Percentiles rank a stretch among this genome's conserved stretches.
phyloP scores from a whole-genome alignment of 345 rosid genomes.

The Linum trigynum region DNA sequence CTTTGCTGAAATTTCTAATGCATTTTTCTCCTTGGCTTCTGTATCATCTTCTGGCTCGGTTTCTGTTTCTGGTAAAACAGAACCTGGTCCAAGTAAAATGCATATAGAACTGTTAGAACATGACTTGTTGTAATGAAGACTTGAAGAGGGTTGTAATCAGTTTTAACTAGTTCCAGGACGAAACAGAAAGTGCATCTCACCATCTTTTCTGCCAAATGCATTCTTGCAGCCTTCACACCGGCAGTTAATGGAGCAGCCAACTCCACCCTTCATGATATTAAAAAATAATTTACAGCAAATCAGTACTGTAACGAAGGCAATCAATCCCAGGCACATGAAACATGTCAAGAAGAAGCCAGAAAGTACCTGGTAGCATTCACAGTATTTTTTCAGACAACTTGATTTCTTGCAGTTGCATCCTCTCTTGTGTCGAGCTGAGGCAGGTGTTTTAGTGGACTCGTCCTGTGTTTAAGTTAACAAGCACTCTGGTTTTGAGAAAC shows the following conservation, averaged over 20 bases:
- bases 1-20: not conserved
- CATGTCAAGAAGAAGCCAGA: conserved; percentile 9
- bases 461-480: conserved; percentile 35
- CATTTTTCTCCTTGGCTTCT: not conserved
- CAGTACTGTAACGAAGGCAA: not conserved
- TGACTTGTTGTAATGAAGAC: not conserved
- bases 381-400: conserved; percentile 85
- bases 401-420: conserved; percentile 99
- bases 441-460: conserved; percentile 72
- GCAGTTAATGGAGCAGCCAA: conserved; percentile 93
- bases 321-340: conserved; percentile 6
- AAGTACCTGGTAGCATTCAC: conserved; percentile 95
- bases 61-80: not conserved
- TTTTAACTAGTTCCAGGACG: not conserved
- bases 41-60: not conserved
- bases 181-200: conserved; percentile 30
- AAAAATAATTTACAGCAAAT: conserved; percentile 17
- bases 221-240: conserved; percentile 98
- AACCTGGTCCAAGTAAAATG: not conserved
- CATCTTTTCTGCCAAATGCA: conserved; percentile 85
- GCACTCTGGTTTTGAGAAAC: conserved; percentile 8
- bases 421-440: conserved; percentile 91
- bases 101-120: not conserved
- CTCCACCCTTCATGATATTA: conserved; percentile 52
- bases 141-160: not conserved